These are phyloP conservation scores for Linanthus parryae DNA, from an alignment of 148 eudicot species.

Conservation along the genomic window DNA sequence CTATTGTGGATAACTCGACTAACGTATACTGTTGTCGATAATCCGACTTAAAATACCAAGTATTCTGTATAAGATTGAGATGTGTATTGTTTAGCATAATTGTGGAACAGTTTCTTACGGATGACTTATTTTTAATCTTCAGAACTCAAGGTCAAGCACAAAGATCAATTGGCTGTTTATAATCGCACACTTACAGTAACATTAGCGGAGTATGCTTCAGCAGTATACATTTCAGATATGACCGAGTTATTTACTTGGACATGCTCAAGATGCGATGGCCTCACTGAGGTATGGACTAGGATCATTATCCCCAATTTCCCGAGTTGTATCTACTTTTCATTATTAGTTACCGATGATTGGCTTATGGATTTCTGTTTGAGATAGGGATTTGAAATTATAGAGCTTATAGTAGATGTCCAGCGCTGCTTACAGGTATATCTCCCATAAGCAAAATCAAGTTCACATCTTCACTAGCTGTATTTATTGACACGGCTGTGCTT, in stretches of 20 bases:
- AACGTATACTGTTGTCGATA: background rate
- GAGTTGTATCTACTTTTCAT: background rate
- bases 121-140: background rate
- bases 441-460: background rate
- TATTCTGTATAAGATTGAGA: background rate
- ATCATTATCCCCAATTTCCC: background rate
- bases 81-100: background rate
- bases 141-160: slow-evolving; percentile 20
- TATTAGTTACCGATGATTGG: background rate
- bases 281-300: slow-evolving; percentile 49
- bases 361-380: slow-evolving; percentile 5
- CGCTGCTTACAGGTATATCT: slow-evolving; percentile 68
- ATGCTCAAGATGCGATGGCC: slow-evolving; percentile 73
- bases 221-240: slow-evolving; percentile 84
- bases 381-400: slow-evolving; percentile 89
- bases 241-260: slow-evolving; percentile 90
- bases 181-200: slow-evolving; percentile 69
- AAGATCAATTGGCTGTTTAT: slow-evolving; percentile 29
- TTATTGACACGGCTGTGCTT: background rate
- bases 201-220: slow-evolving; percentile 84
- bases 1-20: background rate
- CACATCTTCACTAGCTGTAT: background rate
- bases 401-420: slow-evolving; percentile 82
- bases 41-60: background rate
- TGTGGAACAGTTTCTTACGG: background rate